phyloP scores from a whole-genome alignment of 2,329 filamentous ascomycete genomes.

The Onygenales sp. region DNA sequence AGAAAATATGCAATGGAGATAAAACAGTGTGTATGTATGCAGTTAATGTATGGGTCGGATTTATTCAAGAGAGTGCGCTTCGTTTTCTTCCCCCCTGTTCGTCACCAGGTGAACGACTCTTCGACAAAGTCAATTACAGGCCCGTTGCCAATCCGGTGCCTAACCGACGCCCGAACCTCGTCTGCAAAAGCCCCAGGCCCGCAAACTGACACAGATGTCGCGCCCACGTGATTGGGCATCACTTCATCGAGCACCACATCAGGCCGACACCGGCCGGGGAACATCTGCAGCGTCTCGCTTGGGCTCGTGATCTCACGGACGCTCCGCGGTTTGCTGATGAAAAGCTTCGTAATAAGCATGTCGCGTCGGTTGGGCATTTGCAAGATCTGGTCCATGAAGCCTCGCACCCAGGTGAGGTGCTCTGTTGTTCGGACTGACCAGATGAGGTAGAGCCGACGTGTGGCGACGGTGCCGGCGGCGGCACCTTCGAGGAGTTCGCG shows the following conservation, averaged over 20 bases:
- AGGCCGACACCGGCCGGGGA: slow-evolving; percentile 48
- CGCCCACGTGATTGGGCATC: slow-evolving; percentile 46
- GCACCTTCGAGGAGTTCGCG: slow-evolving; percentile 48
- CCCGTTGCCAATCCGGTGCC: slow-evolving; percentile 41
- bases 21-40: too few relatives aligned
- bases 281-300: slow-evolving; percentile 53
- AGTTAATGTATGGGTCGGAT: too few relatives aligned
- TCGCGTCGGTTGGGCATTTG: slow-evolving; percentile 50
- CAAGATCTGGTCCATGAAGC: slow-evolving; percentile 58
- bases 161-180: slow-evolving; percentile 46
- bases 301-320: slow-evolving; percentile 45
- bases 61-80: too few relatives aligned
- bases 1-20: too few relatives aligned
- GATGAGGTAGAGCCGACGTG: slow-evolving; percentile 50
- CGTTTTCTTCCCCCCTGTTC: too few relatives aligned
- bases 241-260: slow-evolving; percentile 49
- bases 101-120: slow-evolving; percentile 55
- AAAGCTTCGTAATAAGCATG: slow-evolving; percentile 51
- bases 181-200: slow-evolving; percentile 55
- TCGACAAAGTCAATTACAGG: slow-evolving; percentile 53
- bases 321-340: slow-evolving; percentile 51
- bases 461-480: slow-evolving; percentile 44
- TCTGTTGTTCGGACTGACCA: slow-evolving; percentile 55
- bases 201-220: slow-evolving; percentile 53
- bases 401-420: slow-evolving; percentile 52